Percentiles rank a stretch among this genome's conserved stretches.
phyloP scores from a whole-genome alignment of 2,329 filamentous ascomycete species.

The Exophiala mesophila region DNA sequence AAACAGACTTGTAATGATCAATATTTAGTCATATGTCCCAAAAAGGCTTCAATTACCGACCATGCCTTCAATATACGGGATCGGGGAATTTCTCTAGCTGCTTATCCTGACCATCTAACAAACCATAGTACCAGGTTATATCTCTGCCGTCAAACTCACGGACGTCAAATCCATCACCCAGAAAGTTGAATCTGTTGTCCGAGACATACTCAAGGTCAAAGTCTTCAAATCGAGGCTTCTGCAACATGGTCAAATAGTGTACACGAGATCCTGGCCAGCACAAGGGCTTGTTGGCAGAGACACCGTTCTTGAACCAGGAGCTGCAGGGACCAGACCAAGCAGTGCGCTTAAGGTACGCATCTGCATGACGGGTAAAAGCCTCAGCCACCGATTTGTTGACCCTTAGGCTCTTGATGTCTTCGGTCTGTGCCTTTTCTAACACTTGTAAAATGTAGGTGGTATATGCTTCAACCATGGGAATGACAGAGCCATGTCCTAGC shows the following conservation, averaged over 20 bases:
- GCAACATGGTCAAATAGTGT: constrained; percentile 36
- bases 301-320: constrained; percentile 8
- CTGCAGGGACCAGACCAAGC: constrained; percentile 12
- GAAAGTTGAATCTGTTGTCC: constrained; percentile 36
- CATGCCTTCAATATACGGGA: constrained; percentile 2
- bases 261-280: constrained; percentile 36
- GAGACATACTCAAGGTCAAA: constrained; percentile 37
- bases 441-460: constrained; percentile 25
- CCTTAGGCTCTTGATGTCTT: constrained; percentile 19
- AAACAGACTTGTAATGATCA: too few species aligned
- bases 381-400: constrained; percentile 23
- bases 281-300: constrained; percentile 27
- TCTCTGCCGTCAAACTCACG: constrained; percentile 43
- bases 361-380: constrained; percentile 37
- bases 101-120: constrained; percentile 27
- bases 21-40: too few species aligned
- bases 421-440: constrained; percentile 26
- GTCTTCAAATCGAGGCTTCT: constrained; percentile 37
- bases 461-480: constrained; percentile 27
- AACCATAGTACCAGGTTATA: constrained; percentile 42
- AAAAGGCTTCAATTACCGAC: too few species aligned
- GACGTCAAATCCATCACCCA: constrained; percentile 41
- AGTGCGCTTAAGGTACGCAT: constrained; percentile 36
- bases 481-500: constrained; percentile 29
- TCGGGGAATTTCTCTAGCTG: constrained; percentile 3